These are phyloP conservation scores for Thielaviopsis cerberus DNA, from an alignment of 2,329 filamentous ascomycete species.

Conservation along the genomic window DNA sequence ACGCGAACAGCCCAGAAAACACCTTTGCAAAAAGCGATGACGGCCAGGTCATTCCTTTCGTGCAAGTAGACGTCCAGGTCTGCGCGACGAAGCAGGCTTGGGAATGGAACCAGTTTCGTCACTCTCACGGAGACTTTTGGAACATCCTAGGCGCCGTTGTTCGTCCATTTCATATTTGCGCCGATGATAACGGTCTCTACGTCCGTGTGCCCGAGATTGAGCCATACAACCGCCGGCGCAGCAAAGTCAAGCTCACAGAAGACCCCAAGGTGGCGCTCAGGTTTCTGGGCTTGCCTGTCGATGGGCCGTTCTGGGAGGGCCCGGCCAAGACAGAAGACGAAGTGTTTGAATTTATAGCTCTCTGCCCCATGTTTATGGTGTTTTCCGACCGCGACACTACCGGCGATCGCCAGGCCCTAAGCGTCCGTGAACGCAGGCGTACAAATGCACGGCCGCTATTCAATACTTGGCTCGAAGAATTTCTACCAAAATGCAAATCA, in stretches of 20 bases:
- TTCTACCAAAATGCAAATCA: slow-evolving; percentile 33
- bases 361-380: slow-evolving; percentile 15
- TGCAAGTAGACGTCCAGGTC: slow-evolving; percentile 53
- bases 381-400: slow-evolving; percentile 6
- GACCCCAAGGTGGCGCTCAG: slow-evolving; percentile 36
- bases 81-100: slow-evolving; percentile 25
- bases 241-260: slow-evolving; percentile 40
- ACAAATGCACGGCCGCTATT: slow-evolving; percentile 38
- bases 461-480: slow-evolving; percentile 42
- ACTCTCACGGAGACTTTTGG: slow-evolving; percentile 55
- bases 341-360: slow-evolving; percentile 4
- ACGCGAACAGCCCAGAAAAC: not conserved
- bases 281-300: slow-evolving; percentile 42
- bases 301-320: slow-evolving; percentile 26
- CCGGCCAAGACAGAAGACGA: slow-evolving; percentile 31
- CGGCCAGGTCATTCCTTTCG: slow-evolving; percentile 13
- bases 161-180: slow-evolving; percentile 45
- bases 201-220: slow-evolving; percentile 54
- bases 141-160: slow-evolving; percentile 45
- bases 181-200: slow-evolving; percentile 44
- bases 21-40: not conserved
- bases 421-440: slow-evolving; percentile 37
- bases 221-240: slow-evolving; percentile 31
- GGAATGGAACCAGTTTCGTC: slow-evolving; percentile 48
- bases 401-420: slow-evolving; percentile 22